Percentiles rank a stretch among this genome's conserved stretches.
phyloP scores from a whole-genome alignment of 2,329 filamentous ascomycete genomes.

The Cytospora piceae region DNA sequence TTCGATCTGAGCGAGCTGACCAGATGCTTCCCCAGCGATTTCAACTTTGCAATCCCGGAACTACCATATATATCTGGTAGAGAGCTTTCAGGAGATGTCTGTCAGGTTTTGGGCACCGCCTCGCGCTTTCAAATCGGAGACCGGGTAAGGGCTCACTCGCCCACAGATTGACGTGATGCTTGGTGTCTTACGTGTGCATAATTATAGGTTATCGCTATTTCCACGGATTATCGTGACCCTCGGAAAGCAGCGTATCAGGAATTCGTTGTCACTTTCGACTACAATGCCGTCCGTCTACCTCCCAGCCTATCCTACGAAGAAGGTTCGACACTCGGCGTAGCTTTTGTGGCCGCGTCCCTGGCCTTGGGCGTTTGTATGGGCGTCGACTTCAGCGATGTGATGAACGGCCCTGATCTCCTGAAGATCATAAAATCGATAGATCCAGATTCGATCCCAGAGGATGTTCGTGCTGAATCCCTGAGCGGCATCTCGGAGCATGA shows the following conservation, averaged over 20 bases:
- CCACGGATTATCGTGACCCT: constrained; percentile 74
- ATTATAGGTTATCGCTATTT: constrained; percentile 61
- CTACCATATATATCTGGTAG: constrained; percentile 72
- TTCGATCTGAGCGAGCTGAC: neutral
- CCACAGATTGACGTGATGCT: neutral
- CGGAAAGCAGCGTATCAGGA: constrained; percentile 74
- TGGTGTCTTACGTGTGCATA: constrained; percentile 29
- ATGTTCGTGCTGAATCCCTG: constrained; percentile 68
- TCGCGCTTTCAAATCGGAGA: constrained; percentile 61
- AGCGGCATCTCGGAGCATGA: constrained; percentile 55
- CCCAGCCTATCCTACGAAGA: constrained; percentile 54
- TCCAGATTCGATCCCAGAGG: constrained; percentile 55
- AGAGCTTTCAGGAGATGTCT: constrained; percentile 68
- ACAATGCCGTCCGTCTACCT: constrained; percentile 68
- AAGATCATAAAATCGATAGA: constrained; percentile 52
- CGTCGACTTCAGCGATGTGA: constrained; percentile 60
- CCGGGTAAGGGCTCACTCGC: constrained; percentile 42
- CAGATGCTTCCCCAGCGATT: constrained; percentile 55
- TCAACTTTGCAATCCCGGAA: constrained; percentile 69
- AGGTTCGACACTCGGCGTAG: constrained; percentile 69
- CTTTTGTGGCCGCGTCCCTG: constrained; percentile 70
- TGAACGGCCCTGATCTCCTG: constrained; percentile 62
- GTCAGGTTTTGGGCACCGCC: constrained; percentile 48
- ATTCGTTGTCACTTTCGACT: constrained; percentile 67
- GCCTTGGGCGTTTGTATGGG: constrained; percentile 72